Evolutionary conservation across 1,284 basidiomycete species (phyloP), one percentile per base, ranked within the genome.

Genomic region (Cryptococcus sp.): DNA sequence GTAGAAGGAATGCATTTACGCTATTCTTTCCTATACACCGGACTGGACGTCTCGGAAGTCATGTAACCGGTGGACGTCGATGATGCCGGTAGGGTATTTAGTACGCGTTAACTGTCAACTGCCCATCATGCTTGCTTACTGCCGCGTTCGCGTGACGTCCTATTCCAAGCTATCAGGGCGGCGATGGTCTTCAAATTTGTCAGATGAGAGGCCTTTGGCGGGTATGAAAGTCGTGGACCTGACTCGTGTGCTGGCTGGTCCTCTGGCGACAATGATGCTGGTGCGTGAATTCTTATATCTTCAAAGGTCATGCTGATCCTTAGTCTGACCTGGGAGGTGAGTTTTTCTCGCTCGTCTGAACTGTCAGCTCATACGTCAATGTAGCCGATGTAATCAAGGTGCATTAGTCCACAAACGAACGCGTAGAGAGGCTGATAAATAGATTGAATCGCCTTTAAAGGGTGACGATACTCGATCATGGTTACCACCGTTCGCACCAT

Each of bases 401-500:
- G 70, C 73, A 63, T 48, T 14, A 18, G 7, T 25, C 44, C 19
- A 3, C 19, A n/a, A n/a, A 25, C 44, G 44, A 25, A 21, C 11
- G 44, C 10, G 13, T 21, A 7, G 22, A 23, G n/a, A 13, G 45
- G 4, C 46, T 36, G 31, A 47, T 31, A 56, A 62, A 50, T 42
- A 91, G 74, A 82, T 91, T 21, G 89, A 92, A 69, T 85, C 89
- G 62, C 81, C 85, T 31, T 80, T 80, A 24, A 80, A 80, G 51
- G 92, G 93, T 31, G 93, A 98, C 67, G 93, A 97, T 75, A 97
- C 93, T 21, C 83, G 92, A 61, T 81, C 84, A 43, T 93, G 87
- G 90, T 76, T 78, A 45, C 89, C 90, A 2, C 89, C 90, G 2
- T 81, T 82, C 7, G 88, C 89, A 2, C 84, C 86, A 21, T 64